phyloP scores from a whole-genome alignment of 352 stramenopile genomes.

The Globisporangium mamillatum region DNA sequence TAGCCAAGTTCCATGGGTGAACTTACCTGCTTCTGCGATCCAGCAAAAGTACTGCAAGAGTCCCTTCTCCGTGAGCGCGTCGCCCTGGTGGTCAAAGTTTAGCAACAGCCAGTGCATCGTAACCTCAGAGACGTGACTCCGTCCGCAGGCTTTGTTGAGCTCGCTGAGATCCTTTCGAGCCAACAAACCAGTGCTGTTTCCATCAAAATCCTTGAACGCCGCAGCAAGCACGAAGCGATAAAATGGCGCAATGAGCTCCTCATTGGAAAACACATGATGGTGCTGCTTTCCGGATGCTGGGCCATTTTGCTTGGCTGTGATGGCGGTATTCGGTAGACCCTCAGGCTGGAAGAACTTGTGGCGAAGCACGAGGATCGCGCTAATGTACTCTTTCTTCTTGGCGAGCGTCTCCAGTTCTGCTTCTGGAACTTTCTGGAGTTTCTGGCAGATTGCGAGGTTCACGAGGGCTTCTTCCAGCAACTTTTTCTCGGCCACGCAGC shows the following conservation, averaged over 20 bases:
- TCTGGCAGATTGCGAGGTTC: conserved; percentile 26
- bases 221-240: conserved; percentile 63
- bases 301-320: not conserved
- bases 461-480: conserved; percentile 43
- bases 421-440: not conserved
- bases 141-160: conserved; percentile 46
- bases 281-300: conserved; percentile 1
- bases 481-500: conserved; percentile 46
- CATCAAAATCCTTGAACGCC: conserved; percentile 49
- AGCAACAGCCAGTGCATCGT: conserved; percentile 47
- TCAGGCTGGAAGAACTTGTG: conserved; percentile 64
- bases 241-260: conserved; percentile 49
- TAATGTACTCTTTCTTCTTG: conserved; percentile 40
- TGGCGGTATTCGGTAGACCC: conserved; percentile 1
- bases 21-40: conserved; percentile 57
- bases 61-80: conserved; percentile 47
- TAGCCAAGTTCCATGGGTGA: not conserved
- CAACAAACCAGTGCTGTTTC: conserved; percentile 28
- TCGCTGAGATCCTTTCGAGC: conserved; percentile 28
- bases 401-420: not conserved
- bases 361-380: conserved; percentile 34
- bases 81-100: conserved; percentile 48
- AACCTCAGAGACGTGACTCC: conserved; percentile 20
- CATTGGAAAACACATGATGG: conserved; percentile 8
- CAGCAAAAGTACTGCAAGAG: conserved; percentile 70